phyloP scores from a whole-genome alignment of 2,329 filamentous ascomycete species.

The Epichloe bromicola region DNA sequence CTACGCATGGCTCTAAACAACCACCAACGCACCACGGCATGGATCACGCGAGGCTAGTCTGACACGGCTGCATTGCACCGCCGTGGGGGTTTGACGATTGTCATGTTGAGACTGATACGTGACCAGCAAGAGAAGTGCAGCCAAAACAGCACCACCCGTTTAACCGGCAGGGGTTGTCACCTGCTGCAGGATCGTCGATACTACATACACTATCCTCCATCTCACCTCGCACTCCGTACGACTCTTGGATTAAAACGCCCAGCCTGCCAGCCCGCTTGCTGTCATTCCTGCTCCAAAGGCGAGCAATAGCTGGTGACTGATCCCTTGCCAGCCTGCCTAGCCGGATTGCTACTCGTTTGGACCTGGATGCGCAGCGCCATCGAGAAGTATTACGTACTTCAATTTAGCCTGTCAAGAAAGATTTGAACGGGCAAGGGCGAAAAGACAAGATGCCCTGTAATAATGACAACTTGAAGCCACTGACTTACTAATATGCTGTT shows the following conservation, averaged over 20 bases:
- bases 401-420: too few species aligned
- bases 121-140: not conserved
- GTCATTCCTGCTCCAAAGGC: too few species aligned
- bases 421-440: too few species aligned
- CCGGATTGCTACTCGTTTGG: too few species aligned
- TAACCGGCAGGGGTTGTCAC: not conserved
- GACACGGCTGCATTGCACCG: not conserved
- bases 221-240: not conserved
- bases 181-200: not conserved
- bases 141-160: not conserved
- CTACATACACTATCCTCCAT: not conserved
- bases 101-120: not conserved
- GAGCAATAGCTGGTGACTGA: too few species aligned
- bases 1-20: not conserved
- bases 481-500: too few species aligned
- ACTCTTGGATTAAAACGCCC: not conserved
- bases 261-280: too few species aligned
- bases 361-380: too few species aligned
- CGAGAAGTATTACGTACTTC: too few species aligned
- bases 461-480: too few species aligned
- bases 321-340: too few species aligned
- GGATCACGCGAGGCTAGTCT: not conserved
- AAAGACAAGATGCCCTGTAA: too few species aligned
- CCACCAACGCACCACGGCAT: not conserved
- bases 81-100: not conserved